Evolutionary conservation across 345 rosid species (phyloP), one percentile per base, ranked within the genome.

Genomic region (Hevea brasiliensis): DNA sequence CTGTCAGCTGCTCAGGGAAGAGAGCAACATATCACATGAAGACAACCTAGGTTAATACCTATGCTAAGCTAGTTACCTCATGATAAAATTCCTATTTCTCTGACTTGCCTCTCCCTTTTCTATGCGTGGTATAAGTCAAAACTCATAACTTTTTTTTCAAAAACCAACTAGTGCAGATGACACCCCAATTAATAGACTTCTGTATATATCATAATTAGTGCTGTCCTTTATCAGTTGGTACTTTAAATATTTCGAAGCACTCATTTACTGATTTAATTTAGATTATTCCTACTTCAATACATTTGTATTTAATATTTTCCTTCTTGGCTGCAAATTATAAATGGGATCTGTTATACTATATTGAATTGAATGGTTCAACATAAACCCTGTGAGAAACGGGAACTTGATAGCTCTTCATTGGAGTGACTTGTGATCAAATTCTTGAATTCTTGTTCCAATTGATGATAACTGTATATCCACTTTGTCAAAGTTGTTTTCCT

Each of bases 41-140:
- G 78, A 66, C 73, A 77, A 69, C 76, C 70, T 60, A 26, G 81
- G 81, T 77, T 66, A 73, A 53, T 69, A 56, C 67, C 47, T 54
- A 61, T 21, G 47, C 27, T 26, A 56, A 44, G n/a, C 21, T n/a
- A 56, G 32, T 61, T 15, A 35, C 55, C 56, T 23, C 41, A 26
- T 40, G 50, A 65, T 40, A 42, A 65, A 9, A 5, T 41, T 55
- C 3, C 29, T 67, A 37, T 56, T 67, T 48, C 24, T n/a, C 11
- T 55, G 54, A 44, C n/a, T n/a, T n/a, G n/a, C 51, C 4, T 40
- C 7, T 4, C 44, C 8, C 10, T 35, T 13, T 11, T 45, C 54
- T 65, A 3, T 24, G 32, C 42, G 1, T 42, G 18, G 29, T 17
- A 24, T 44, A 24, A 18, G 23, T 65, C 1, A 21, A 65, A 24